Base-by-base conservation (phyloP, 2,329 filamentous ascomycete genomes). In the Grosmannia penicillata region DNA sequence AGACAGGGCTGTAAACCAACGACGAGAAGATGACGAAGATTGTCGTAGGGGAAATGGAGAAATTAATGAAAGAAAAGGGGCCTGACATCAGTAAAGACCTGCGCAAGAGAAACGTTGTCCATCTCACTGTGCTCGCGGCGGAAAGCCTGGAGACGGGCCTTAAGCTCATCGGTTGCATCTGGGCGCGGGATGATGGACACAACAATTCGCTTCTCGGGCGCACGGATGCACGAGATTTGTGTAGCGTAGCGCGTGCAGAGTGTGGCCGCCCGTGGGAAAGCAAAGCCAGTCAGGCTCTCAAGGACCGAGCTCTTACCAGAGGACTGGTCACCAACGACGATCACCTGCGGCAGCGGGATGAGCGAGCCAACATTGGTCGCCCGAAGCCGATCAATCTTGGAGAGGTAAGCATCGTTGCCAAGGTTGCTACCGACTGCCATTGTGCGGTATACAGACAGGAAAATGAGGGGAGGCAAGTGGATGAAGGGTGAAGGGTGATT, bases 281-380 rank as follows among this genome's bases (percentile, higher is more conserved):
- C 44, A 26, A 55, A 48, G 4, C 50, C 50, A 2, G 47, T 53
- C n/a, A 54, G 34, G 31, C 47, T 82, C 54, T 83, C 78, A 45
- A 83, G 57, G 38, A 82, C 75, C 5, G 77, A 82, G 61, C 75
- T 80, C 66, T 83, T 83, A 55, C 78, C 79, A 49, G 76, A 80
- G 8, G 77, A 82, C 53, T 82, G 78, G 51, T 78, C 81, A 47
- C 78, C 78, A 34, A 83, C 78, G 25, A 83, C 78, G 24, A 78
- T 65, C 39, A 67, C 62, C 44, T 66, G 56, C 0, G 63, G 64
- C 0, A 66, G 52, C 13, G 56, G 56, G 17, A 68, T 51, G 42
- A 56, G 53, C 6, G 54, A 47, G 31, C 55, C 56, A 25, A 61
- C 47, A 0, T 57, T 55, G 24, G 58, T 49, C 4, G 53, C 53